phyloP scores from a whole-genome alignment of 1,284 basidiomycete genomes.

The Mycosarcoma maydis region DNA sequence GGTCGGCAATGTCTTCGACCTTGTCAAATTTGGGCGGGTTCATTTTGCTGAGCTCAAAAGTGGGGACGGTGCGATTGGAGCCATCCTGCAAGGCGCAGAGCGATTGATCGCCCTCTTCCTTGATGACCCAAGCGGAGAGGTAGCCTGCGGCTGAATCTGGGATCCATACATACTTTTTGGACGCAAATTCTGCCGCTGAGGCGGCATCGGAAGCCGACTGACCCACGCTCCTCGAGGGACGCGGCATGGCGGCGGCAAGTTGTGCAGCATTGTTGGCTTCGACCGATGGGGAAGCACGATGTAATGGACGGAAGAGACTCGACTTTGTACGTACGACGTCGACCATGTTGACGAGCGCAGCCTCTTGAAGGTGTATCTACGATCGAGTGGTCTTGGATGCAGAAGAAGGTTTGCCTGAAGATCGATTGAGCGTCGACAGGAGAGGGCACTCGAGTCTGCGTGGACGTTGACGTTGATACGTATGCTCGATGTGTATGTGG shows the following conservation, averaged over 20 bases:
- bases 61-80: slow-evolving; percentile 52
- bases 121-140: slow-evolving; percentile 86
- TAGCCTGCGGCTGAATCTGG: slow-evolving; percentile 89
- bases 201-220: slow-evolving; percentile 60
- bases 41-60: slow-evolving; percentile 65
- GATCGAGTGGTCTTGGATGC: no score
- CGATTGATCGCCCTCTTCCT: slow-evolving; percentile 80
- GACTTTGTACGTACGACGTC: slow-evolving; percentile 54
- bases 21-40: slow-evolving; percentile 99
- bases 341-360: slow-evolving; percentile 39
- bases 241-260: slow-evolving; percentile 45
- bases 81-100: slow-evolving; percentile 73
- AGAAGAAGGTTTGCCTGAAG: no score
- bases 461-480: not conserved
- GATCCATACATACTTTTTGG: slow-evolving; percentile 97
- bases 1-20: slow-evolving; percentile 96
- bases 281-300: slow-evolving; percentile 36
- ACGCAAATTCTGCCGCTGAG: slow-evolving; percentile 87
- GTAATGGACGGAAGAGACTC: slow-evolving; percentile 39
- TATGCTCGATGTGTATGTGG: no score
- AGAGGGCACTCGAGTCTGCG: no score
- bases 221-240: slow-evolving; percentile 34
- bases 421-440: no score
- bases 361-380: no score
- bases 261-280: slow-evolving; percentile 45